Conservation (phyloP, 805 yeast species). For the Ogataea corticis region DNA sequence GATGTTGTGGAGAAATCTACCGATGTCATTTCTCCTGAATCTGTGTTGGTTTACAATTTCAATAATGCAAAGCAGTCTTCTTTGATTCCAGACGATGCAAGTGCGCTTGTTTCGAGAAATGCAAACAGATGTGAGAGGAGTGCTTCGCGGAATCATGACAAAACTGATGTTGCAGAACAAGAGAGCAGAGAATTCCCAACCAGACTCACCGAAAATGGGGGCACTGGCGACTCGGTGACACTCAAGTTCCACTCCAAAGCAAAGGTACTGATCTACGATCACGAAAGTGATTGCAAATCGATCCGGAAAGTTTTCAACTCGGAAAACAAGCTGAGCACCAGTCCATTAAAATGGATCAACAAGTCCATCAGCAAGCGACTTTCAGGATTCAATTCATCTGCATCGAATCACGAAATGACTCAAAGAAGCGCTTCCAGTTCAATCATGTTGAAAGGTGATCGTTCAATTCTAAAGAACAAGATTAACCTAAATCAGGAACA, state of each 20-base stretch:
- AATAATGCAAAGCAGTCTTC: conserved; percentile 1
- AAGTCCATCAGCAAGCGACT: conserved; percentile 20
- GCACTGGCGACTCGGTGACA: conserved; percentile 2
- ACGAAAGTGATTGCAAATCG: conserved; percentile 24
- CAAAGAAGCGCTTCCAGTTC: background rate
- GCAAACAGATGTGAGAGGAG: background rate
- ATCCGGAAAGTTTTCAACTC: conserved; percentile 19
- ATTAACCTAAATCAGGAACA: conserved; percentile 35
- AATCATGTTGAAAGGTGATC: conserved; percentile 13
- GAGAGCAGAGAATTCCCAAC: background rate
- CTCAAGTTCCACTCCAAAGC: conserved; percentile 26
- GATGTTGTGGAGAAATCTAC: conserved; percentile 9
- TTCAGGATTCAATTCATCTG: conserved; percentile 14
- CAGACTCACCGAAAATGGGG: conserved; percentile 7
- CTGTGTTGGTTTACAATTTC: conserved; percentile 8
- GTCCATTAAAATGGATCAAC: conserved; percentile 22
- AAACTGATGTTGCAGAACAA: background rate
- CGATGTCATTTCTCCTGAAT: conserved; percentile 9
- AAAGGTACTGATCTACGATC: conserved; percentile 23
- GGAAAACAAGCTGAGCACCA: conserved; percentile 7
- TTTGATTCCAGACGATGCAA: background rate
- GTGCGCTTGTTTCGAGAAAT: background rate
- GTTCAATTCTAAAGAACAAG: conserved; percentile 40
- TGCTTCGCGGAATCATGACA: background rate
- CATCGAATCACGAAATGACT: background rate